Conservation (phyloP, 495 filamentous ascomycete genomes). For the Neurospora terricola region DNA sequence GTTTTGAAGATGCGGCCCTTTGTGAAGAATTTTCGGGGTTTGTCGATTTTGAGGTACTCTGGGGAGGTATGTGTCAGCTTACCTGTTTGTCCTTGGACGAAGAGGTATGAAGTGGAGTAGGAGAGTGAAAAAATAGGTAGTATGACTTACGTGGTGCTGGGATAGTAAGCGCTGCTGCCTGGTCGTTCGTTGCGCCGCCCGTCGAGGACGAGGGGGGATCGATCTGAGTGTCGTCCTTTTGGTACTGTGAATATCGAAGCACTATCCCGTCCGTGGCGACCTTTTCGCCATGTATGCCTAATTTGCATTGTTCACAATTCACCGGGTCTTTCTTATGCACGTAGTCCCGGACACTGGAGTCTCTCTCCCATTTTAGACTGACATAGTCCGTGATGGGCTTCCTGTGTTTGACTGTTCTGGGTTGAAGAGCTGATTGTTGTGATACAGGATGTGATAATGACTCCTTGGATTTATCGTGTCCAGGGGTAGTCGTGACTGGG, state of each 20-base stretch:
- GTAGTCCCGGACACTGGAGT: neutral
- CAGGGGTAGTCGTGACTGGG: neutral
- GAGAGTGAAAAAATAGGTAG: neutral
- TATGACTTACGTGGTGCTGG: neutral
- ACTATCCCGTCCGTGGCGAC: neutral
- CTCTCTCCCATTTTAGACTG: neutral
- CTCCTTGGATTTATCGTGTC: neutral
- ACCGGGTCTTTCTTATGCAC: neutral
- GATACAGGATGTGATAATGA: neutral
- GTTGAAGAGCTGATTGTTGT: neutral
- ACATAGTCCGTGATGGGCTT: neutral
- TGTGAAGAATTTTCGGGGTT: conserved; percentile 33
- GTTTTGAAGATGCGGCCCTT: conserved; percentile 26
- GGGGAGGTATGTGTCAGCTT: neutral
- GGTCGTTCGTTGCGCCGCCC: neutral
- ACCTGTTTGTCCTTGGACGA: neutral
- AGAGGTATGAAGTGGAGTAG: neutral
- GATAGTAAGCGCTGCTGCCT: neutral
- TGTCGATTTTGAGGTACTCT: conserved; percentile 18
- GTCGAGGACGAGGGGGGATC: neutral
- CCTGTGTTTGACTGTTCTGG: neutral
- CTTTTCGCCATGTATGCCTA: neutral
- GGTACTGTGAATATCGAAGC: neutral
- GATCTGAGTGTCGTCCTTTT: neutral
- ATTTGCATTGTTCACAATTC: neutral